Base-by-base conservation (phyloP, 164 flowering plant species). In the Berberis thunbergii region DNA sequence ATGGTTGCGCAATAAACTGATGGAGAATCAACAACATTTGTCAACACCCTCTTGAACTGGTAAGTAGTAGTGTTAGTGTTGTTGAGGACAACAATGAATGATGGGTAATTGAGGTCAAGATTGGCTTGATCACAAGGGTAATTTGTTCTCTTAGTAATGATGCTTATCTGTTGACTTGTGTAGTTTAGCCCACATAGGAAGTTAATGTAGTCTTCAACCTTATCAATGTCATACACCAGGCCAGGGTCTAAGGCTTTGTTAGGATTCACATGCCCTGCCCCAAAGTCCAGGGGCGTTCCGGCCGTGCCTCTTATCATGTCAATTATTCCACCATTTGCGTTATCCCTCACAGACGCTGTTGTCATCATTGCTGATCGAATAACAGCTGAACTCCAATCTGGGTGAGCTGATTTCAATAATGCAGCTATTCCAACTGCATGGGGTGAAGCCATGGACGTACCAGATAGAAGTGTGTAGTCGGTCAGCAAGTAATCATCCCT, bases 341-440 rank as follows among this genome's bases (percentile, higher is more conserved):
- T 57, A 11, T 40, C 65, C 3, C 12, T 10, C 39, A 45, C 40
- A 54, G 45, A 49, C 2, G 71, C 66, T 1, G 70, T 67, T n/a
- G 70, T 67, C 70, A 67, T 67, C 49, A 67, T 50, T 42, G 64
- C 70, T 7, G 70, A 68, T 42, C 59, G 43, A 26, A 62, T 62
- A 3, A 66, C 66, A 40, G 71, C 60, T 1, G 65, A 11, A 54
- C 57, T 55, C 64, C 69, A 67, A 59, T 60, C 57, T 42, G 41
- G 59, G 43, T 61, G 64, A 4, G 60, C 64, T 6, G 64, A 62
- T 54, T 61, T 67, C 9, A 67, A 38, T 59, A 60, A 45, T 26
- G 70, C 53, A 3, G 62, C 72, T 3, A 69, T 1, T 43, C 72
- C 71, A 41, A 48, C 57, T 1, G 49, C n/a, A 9, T 63, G 70